A percentile compares a stretch with the other conserved stretches of the same genome.
Conservation (phyloP, 768 basidiomycete species). For the Crassisporium funariophilum region DNA sequence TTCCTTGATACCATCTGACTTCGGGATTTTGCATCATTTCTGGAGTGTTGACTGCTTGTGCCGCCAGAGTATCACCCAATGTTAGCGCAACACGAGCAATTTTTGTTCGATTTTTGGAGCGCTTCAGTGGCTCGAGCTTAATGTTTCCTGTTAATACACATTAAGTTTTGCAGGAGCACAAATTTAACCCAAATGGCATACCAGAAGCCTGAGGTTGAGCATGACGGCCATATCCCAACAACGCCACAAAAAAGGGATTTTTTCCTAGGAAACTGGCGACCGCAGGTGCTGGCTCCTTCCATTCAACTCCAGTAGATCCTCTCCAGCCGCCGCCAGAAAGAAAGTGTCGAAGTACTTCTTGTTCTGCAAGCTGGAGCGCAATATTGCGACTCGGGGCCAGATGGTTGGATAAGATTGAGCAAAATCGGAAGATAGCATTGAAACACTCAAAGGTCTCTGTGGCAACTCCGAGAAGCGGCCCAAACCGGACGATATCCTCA, state of each 20-base stretch:
- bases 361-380: background rate
- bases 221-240: no score
- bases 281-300: no score
- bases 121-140: slow-evolving; percentile 30
- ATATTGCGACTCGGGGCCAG: background rate
- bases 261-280: no score
- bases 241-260: no score
- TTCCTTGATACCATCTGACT: slow-evolving; percentile 16
- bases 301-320: no score
- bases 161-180: no score
- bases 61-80: no score
- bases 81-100: no score
- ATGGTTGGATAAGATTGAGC: background rate
- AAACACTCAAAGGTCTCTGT: background rate
- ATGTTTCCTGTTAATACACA: no score
- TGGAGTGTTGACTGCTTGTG: slow-evolving; percentile 15
- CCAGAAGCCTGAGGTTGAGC: no score
- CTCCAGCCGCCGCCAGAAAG: no score
- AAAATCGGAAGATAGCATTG: background rate
- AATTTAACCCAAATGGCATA: no score
- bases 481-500: background rate
- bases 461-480: background rate
- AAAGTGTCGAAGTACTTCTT: background rate
- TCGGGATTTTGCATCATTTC: slow-evolving; percentile 6
- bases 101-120: slow-evolving; percentile 23